Conservation (phyloP, 768 basidiomycete species). For the Russula sp. region DNA sequence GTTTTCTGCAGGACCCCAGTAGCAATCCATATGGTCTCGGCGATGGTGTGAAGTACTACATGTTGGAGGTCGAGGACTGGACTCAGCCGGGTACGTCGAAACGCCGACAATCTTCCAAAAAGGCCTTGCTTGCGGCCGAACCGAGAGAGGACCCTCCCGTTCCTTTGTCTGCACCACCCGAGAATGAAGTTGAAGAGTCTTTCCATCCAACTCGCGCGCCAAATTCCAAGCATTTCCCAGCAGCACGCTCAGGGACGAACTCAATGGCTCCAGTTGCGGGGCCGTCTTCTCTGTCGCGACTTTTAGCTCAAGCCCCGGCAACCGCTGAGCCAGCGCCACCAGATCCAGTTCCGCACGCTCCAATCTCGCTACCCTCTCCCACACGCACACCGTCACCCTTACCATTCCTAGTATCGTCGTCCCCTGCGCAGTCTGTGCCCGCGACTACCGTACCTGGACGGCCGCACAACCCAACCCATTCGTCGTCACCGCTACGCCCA, state of each 20-base stretch:
- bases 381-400: conserved; percentile 29
- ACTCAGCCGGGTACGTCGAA: conserved; percentile 65
- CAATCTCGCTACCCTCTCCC: conserved; percentile 10
- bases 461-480: neutral
- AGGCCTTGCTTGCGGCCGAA: conserved; percentile 34
- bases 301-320: conserved; percentile 62
- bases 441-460: conserved; percentile 1
- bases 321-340: conserved; percentile 30
- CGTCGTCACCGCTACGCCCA: conserved; percentile 48
- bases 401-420: neutral
- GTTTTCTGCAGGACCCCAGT: conserved; percentile 51
- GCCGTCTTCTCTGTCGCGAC: conserved; percentile 71
- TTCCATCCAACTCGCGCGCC: conserved; percentile 58
- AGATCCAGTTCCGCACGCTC: conserved; percentile 21
- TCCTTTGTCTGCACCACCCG: conserved; percentile 54
- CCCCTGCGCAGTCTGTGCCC: neutral
- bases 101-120: conserved; percentile 47
- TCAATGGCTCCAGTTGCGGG: conserved; percentile 67
- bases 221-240: conserved; percentile 61
- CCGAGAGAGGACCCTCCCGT: conserved; percentile 34
- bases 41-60: conserved; percentile 87
- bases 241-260: conserved; percentile 48
- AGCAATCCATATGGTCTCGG: conserved; percentile 88
- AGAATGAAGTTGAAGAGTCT: conserved; percentile 66
- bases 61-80: conserved; percentile 93